Conservation (phyloP, 2,329 filamentous ascomycete genomes). For the Aspergillus jensenii region DNA sequence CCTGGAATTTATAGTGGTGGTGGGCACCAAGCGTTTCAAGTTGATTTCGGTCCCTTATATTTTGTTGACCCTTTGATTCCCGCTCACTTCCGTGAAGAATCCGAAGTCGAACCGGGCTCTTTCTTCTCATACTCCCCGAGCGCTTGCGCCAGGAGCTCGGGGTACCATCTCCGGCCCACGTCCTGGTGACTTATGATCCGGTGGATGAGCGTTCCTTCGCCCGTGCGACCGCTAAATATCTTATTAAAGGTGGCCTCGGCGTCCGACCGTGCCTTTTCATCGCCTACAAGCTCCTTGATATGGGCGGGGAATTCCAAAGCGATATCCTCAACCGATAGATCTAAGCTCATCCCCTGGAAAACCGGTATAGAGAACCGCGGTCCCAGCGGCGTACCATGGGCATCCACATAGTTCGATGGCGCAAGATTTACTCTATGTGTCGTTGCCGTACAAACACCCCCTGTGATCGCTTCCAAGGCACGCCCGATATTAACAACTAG, state of each 20-base stretch:
- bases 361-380: slow-evolving; percentile 38
- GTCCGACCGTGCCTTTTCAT: slow-evolving; percentile 35
- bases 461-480: slow-evolving; percentile 35
- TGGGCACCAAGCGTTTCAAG: slow-evolving; percentile 2
- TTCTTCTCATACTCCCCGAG: slow-evolving; percentile 23
- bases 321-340: slow-evolving; percentile 31
- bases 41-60: neutral
- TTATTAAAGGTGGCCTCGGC: slow-evolving; percentile 38
- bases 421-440: slow-evolving; percentile 36
- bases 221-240: slow-evolving; percentile 31
- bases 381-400: slow-evolving; percentile 23
- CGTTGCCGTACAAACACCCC: slow-evolving; percentile 37
- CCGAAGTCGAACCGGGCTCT: too few relatives aligned
- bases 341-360: slow-evolving; percentile 37
- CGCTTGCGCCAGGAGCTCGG: slow-evolving; percentile 31
- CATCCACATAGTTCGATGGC: slow-evolving; percentile 27
- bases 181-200: slow-evolving; percentile 40
- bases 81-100: neutral
- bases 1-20: neutral
- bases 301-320: slow-evolving; percentile 30
- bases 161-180: slow-evolving; percentile 38
- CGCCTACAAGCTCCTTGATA: slow-evolving; percentile 29
- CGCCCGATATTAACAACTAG: slow-evolving; percentile 52
- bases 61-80: neutral
- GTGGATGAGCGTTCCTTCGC: slow-evolving; percentile 35